These are phyloP conservation scores for Lyophyllum shimeji DNA, from an alignment of 768 basidiomycete genomes.

Conservation along the genomic window DNA sequence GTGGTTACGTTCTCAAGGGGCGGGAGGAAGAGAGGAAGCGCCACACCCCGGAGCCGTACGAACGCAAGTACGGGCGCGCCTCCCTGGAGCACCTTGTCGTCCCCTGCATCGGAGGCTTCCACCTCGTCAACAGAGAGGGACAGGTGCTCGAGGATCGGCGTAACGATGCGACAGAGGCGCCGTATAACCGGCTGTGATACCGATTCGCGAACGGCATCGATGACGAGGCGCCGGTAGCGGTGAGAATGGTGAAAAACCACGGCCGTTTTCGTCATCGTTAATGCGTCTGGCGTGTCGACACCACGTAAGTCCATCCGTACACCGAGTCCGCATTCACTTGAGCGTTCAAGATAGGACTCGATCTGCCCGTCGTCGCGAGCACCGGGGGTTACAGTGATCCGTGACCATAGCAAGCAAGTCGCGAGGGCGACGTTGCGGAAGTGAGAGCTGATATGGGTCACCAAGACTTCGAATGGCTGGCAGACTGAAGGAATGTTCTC, in stretches of 20 bases:
- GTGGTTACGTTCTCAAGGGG: slow-evolving; percentile 33
- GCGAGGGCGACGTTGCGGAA: slow-evolving; percentile 39
- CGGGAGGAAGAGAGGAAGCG: slow-evolving; percentile 39
- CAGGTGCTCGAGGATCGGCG: slow-evolving; percentile 37
- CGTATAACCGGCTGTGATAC: slow-evolving; percentile 25
- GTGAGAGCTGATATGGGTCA: slow-evolving; percentile 37
- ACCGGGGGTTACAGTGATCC: slow-evolving; percentile 27
- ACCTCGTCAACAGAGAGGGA: slow-evolving; percentile 35
- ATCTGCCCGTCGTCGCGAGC: slow-evolving; percentile 22
- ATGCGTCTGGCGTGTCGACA: slow-evolving; percentile 4
- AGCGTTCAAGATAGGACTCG: slow-evolving; percentile 32
- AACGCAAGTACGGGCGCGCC: slow-evolving; percentile 33
- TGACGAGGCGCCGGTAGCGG: slow-evolving; percentile 36
- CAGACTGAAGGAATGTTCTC: background rate
- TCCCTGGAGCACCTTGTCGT: slow-evolving; percentile 26
- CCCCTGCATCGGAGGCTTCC: slow-evolving; percentile 19
- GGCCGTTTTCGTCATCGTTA: slow-evolving; percentile 25
- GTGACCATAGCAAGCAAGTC: slow-evolving; percentile 40
- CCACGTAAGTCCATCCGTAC: slow-evolving; percentile 27
- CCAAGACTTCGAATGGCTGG: slow-evolving; percentile 34
- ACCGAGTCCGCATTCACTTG: slow-evolving; percentile 29
- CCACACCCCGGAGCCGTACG: slow-evolving; percentile 44
- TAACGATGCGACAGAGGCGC: slow-evolving; percentile 25
- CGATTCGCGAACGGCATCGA: slow-evolving; percentile 27
- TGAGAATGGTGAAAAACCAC: slow-evolving; percentile 29